phyloP scores from a whole-genome alignment of 73 alveolate genomes.

The Uronychia binucleata region DNA sequence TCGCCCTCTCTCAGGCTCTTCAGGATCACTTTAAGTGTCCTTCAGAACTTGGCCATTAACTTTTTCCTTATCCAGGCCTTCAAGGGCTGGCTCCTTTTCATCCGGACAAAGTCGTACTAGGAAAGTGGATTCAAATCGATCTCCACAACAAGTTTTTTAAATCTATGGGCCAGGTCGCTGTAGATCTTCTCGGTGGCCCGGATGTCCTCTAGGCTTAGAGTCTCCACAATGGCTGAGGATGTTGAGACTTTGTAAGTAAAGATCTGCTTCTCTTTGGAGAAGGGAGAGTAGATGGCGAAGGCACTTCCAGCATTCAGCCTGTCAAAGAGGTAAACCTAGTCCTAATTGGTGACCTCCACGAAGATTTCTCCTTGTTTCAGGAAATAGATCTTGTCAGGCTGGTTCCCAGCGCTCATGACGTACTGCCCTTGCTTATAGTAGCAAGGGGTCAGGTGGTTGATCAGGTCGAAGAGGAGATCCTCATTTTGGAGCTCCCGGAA shows the following conservation, averaged over 20 bases:
- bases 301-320: constrained; percentile 43
- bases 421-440: constrained; percentile 18
- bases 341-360: constrained; percentile 23
- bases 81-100: background rate
- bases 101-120: background rate
- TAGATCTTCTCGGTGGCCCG: background rate
- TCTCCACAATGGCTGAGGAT: background rate
- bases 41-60: background rate
- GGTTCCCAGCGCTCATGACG: constrained; percentile 28
- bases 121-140: background rate
- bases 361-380: constrained; percentile 41
- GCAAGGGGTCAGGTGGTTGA: constrained; percentile 22
- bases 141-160: background rate
- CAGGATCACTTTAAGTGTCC: background rate
- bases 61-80: background rate
- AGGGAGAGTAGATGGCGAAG: constrained; percentile 38
- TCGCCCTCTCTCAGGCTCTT: background rate
- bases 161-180: background rate
- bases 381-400: constrained; percentile 21
- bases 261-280: constrained; percentile 10
- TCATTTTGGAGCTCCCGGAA: constrained; percentile 7
- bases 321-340: constrained; percentile 7
- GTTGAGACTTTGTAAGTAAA: constrained; percentile 26
- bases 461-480: constrained; percentile 11
- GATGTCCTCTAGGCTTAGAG: background rate